Evolutionary conservation across 768 basidiomycete genomes (phyloP).

Genomic region (Russula olivacea): DNA sequence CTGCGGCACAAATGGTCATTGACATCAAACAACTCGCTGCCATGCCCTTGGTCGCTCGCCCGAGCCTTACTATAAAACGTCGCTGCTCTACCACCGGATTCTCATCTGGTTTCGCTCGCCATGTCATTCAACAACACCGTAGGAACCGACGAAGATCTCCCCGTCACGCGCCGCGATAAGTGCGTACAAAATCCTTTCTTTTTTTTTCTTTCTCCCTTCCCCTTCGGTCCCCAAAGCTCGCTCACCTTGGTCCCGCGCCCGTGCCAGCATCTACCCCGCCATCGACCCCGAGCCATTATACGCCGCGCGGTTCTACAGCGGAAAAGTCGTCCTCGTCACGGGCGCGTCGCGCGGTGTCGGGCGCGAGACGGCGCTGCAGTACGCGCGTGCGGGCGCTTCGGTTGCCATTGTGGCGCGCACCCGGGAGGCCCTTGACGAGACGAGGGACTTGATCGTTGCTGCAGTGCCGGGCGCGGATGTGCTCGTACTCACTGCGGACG

Average conservation of each 20-base stretch:
- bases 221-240: background rate
- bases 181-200: background rate
- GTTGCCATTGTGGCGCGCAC: conserved; percentile 1
- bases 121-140: background rate
- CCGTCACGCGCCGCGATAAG: conserved; percentile 7
- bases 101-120: background rate
- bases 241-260: background rate
- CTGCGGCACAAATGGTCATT: background rate
- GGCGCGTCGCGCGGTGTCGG: conserved; percentile 17
- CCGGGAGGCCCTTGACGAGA: conserved; percentile 4
- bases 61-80: background rate
- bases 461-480: background rate
- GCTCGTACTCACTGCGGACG: conserved; percentile 6
- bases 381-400: conserved; percentile 8
- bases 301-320: background rate
- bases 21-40: background rate
- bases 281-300: background rate
- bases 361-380: conserved; percentile 10
- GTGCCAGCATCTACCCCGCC: background rate
- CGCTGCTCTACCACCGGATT: background rate
- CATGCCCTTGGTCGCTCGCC: background rate
- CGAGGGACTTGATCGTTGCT: background rate
- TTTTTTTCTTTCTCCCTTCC: no score
- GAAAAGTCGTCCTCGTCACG: conserved; percentile 12
- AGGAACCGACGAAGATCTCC: conserved; percentile 10